Evolutionary conservation across 1,139 yeast species (phyloP).

Genomic region (Taphrina wiesneri): DNA sequence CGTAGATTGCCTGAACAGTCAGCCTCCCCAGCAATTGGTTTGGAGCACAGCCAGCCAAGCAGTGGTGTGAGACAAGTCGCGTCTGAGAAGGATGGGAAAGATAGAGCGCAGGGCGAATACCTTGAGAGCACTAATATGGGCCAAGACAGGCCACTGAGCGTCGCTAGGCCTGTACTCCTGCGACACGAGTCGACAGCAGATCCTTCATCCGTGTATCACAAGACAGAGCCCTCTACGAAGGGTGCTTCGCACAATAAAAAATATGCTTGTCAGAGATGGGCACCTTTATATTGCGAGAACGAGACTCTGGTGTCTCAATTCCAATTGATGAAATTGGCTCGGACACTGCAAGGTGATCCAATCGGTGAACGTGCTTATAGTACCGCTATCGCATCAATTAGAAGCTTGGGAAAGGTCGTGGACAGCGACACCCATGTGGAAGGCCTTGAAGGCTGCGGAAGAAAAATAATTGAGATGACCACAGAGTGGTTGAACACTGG

Average conservation of each 20-base stretch:
- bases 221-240: not conserved
- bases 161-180: not conserved
- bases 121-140: no score
- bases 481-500: conserved; percentile 38
- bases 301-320: conserved; percentile 33
- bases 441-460: conserved; percentile 39
- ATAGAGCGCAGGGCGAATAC: no score
- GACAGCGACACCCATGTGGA: conserved; percentile 28
- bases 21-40: no score
- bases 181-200: conserved; percentile 22
- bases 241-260: not conserved
- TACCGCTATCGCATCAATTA: conserved; percentile 38
- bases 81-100: no score
- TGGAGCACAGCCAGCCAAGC: no score
- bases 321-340: conserved; percentile 34
- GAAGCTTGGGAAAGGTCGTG: conserved; percentile 37
- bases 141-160: no score
- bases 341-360: conserved; percentile 37
- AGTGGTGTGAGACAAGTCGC: no score
- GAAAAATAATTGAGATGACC: conserved; percentile 35
- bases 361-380: conserved; percentile 40
- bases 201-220: not conserved
- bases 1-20: no score
- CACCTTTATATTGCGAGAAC: conserved; percentile 37
- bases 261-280: conserved; percentile 38